A percentile compares a stretch with the other conserved stretches of the same genome.
Evolutionary conservation across 495 filamentous ascomycete species (phyloP).

Genomic region (Xylaria flabelliformis): DNA sequence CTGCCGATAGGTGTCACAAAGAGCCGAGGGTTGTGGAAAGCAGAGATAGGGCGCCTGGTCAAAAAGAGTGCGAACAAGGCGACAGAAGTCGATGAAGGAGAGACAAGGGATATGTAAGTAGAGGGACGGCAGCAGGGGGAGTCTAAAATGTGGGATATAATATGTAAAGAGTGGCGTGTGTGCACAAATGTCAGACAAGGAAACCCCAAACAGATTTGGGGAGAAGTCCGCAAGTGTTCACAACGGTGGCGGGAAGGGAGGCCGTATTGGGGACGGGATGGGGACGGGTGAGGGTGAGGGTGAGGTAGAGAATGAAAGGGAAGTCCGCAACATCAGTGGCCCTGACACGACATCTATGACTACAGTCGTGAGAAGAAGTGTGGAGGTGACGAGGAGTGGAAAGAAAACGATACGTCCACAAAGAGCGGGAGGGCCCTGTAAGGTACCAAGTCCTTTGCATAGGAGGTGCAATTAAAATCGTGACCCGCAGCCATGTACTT

Average conservation of each 20-base stretch:
- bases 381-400: conserved; percentile 19
- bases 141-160: background rate
- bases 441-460: conserved; percentile 17
- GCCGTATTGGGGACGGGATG: background rate
- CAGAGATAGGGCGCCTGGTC: background rate
- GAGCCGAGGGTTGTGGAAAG: conserved; percentile 4
- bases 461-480: conserved; percentile 26
- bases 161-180: conserved; percentile 25
- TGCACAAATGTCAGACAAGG: background rate
- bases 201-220: background rate
- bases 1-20: background rate
- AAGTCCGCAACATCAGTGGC: conserved; percentile 17
- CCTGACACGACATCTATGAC: conserved; percentile 20
- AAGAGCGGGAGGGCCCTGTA: conserved; percentile 1
- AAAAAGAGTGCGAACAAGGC: conserved; percentile 11
- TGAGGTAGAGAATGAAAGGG: conserved; percentile 12
- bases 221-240: conserved; percentile 10
- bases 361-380: conserved; percentile 3
- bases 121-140: background rate
- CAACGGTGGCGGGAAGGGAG: background rate
- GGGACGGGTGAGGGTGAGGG: conserved; percentile 6
- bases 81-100: conserved; percentile 13
- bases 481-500: conserved; percentile 4
- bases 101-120: conserved; percentile 18
- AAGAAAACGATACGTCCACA: conserved; percentile 3